Evolutionary conservation across 768 basidiomycete species (phyloP).

Genomic region (Pulveroboletus sp.): DNA sequence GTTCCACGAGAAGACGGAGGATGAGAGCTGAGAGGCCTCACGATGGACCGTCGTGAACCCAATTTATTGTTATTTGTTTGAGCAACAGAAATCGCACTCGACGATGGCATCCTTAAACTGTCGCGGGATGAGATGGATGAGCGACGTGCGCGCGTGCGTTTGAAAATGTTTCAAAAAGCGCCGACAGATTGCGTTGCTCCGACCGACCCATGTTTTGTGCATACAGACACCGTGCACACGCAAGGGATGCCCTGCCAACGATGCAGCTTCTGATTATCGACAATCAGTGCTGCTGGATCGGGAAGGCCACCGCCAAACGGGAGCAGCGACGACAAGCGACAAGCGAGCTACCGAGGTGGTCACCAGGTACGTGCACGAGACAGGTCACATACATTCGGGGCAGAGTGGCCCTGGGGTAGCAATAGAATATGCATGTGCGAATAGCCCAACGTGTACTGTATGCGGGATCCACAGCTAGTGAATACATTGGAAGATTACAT

Average conservation of each 20-base stretch:
- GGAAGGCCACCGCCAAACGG: background rate
- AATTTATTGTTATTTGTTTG: too few relatives aligned
- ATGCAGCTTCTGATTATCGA: background rate
- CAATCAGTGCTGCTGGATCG: background rate
- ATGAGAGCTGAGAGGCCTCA: too few relatives aligned
- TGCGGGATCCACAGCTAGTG: conserved; percentile 16
- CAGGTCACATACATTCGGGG: too few relatives aligned
- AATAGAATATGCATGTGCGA: background rate
- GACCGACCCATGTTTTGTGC: background rate
- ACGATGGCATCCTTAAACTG: background rate
- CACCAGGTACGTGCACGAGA: background rate
- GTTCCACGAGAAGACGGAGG: too few relatives aligned
- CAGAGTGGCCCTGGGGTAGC: background rate
- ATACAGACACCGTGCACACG: background rate
- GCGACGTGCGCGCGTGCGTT: background rate
- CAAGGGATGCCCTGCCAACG: background rate
- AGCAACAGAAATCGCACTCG: too few relatives aligned
- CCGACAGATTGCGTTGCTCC: conserved; percentile 1
- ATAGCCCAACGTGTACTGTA: conserved; percentile 22
- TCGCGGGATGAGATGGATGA: background rate
- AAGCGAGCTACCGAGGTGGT: background rate
- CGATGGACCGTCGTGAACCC: too few relatives aligned
- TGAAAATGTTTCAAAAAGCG: background rate
- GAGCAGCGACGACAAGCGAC: background rate
- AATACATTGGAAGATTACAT: conserved; percentile 25